Percentiles rank a stretch among this genome's conserved stretches.
Evolutionary conservation across 225 moss, liverwort and hornwort species (phyloP).

Genomic region (Physcomitrellopsis africana): DNA sequence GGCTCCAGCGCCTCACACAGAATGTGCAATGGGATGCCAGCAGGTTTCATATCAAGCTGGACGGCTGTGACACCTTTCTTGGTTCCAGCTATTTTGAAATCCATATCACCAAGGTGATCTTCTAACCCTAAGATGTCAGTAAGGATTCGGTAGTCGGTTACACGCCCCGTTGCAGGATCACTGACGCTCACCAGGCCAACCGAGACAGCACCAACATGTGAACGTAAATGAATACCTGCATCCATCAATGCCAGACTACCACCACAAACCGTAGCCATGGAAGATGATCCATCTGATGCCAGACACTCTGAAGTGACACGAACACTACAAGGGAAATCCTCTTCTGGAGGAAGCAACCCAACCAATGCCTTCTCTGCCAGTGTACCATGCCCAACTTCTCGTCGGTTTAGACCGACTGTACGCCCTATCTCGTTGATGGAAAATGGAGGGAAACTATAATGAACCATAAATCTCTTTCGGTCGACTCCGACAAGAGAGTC

Average conservation of each 20-base stretch:
- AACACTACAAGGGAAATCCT: slow-evolving; percentile 90
- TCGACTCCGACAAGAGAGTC: slow-evolving; percentile 89
- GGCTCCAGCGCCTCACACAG: slow-evolving; percentile 85
- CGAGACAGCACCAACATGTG: slow-evolving; percentile 88
- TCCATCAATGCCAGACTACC: slow-evolving; percentile 96
- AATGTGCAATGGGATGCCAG: slow-evolving; percentile 82
- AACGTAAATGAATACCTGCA: slow-evolving; percentile 80
- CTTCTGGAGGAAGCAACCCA: slow-evolving; percentile 75
- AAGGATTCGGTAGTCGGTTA: slow-evolving; percentile 77
- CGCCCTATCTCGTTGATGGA: slow-evolving; percentile 94
- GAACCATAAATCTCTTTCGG: slow-evolving; percentile 90
- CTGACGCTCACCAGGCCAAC: slow-evolving; percentile 76
- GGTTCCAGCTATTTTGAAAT: slow-evolving; percentile 97
- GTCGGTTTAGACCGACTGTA: slow-evolving; percentile 81
- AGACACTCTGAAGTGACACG: slow-evolving; percentile 94
- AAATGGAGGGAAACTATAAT: slow-evolving; percentile 94
- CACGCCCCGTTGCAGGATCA: slow-evolving; percentile 64
- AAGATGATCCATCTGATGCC: slow-evolving; percentile 94
- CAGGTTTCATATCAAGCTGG: slow-evolving; percentile 94
- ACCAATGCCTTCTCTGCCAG: slow-evolving; percentile 94
- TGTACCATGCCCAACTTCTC: slow-evolving; percentile 94
- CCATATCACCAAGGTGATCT: slow-evolving; percentile 98
- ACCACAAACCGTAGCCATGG: slow-evolving; percentile 98
- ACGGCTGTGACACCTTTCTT: slow-evolving; percentile 88
- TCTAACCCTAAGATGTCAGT: slow-evolving; percentile 98